phyloP scores from a whole-genome alignment of 208 protist species.

The Crithidia mellificae region DNA sequence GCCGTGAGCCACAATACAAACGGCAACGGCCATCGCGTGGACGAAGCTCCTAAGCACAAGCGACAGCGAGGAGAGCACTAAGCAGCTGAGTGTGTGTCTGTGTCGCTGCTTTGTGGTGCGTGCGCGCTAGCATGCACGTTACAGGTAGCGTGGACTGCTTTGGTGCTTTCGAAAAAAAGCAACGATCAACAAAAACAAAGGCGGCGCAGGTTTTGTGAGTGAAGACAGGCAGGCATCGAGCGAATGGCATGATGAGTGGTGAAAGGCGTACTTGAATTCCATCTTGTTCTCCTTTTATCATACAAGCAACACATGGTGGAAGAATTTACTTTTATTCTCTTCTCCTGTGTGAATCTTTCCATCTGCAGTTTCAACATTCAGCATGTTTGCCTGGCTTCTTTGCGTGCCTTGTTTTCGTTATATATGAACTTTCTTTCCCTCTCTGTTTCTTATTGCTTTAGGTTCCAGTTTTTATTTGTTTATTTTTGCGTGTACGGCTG shows the following conservation, averaged over 20 bases:
- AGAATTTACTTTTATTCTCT: background rate
- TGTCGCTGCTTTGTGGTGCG: no score
- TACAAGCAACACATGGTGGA: background rate
- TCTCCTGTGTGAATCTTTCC: background rate
- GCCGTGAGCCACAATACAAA: background rate
- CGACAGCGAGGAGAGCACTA: constrained; percentile 11
- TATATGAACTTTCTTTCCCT: constrained; percentile 1
- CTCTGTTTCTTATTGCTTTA: constrained; percentile 2
- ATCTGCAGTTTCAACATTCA: constrained; percentile 7
- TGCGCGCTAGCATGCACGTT: no score
- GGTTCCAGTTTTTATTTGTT: no score
- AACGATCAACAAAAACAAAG: no score
- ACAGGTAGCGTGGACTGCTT: no score
- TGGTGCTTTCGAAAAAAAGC: background rate
- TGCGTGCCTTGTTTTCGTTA: background rate
- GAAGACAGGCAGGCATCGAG: no score
- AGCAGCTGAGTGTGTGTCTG: background rate
- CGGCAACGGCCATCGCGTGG: background rate
- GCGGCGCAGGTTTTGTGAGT: no score
- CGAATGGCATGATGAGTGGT: constrained; percentile 13
- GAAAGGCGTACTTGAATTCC: no score
- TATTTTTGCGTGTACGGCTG: no score
- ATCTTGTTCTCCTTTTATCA: background rate
- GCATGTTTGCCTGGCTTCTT: background rate
- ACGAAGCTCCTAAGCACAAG: constrained; percentile 8